Percentiles rank a stretch among this genome's conserved stretches.
Conservation (phyloP, 2,329 filamentous ascomycete species). For the Clonostachys rosea region DNA sequence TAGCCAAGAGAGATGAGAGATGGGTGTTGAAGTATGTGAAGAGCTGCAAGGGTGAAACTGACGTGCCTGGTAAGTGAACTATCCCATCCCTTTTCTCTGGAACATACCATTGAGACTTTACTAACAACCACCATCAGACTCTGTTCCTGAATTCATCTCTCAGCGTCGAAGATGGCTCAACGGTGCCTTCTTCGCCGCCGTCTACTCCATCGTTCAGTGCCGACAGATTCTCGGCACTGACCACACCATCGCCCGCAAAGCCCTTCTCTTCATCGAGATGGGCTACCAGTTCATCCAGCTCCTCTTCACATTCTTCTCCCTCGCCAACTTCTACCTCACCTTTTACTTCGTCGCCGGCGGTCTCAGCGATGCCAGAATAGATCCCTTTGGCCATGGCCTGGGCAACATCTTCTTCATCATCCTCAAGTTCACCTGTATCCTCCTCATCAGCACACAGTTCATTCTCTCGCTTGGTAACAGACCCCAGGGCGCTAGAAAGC, state of each 20-base stretch:
- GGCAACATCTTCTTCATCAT: conserved; percentile 82
- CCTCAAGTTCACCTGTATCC: conserved; percentile 76
- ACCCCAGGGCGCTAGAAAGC: conserved; percentile 86
- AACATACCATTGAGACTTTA: background rate
- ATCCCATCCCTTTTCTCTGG: too few relatives aligned
- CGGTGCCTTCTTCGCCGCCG: conserved; percentile 96
- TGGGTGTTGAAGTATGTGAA: conserved; percentile 99
- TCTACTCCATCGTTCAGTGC: conserved; percentile 95
- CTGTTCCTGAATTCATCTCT: conserved; percentile 94
- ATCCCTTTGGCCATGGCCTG: conserved; percentile 88
- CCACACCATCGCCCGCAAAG: conserved; percentile 83
- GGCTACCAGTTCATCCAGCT: conserved; percentile 91
- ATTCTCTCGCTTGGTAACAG: conserved; percentile 95
- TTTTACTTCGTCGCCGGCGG: conserved; percentile 98
- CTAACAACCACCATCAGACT: conserved; percentile 46
- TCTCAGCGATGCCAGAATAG: conserved; percentile 70
- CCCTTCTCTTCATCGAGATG: conserved; percentile 91
- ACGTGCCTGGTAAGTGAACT: conserved; percentile 76
- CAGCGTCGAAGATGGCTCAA: conserved; percentile 97
- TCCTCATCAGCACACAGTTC: conserved; percentile 92
- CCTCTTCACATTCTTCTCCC: conserved; percentile 94
- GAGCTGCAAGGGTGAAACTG: conserved; percentile 92
- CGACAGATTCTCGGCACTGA: conserved; percentile 90
- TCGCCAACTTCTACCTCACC: conserved; percentile 97
- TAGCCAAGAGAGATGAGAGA: conserved; percentile 88